phyloP scores from a whole-genome alignment of 208 protist species.

The Wallacemonas rigidus region DNA sequence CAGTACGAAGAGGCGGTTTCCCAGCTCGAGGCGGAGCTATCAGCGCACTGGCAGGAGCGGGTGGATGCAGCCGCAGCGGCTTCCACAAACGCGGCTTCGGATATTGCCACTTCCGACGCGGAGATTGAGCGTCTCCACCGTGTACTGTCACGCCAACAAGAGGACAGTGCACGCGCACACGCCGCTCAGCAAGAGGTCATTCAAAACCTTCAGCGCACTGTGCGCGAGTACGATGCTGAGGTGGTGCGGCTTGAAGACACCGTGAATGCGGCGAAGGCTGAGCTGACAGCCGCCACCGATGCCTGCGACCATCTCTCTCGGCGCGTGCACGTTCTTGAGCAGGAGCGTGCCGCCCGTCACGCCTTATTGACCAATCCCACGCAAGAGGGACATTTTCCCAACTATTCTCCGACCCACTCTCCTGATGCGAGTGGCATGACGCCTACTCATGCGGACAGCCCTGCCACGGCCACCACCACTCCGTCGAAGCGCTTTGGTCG shows the following conservation, averaged over 20 bases:
- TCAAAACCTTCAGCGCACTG: constrained; percentile 11
- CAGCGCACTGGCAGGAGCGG: constrained; percentile 12
- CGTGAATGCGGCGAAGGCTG: constrained; percentile 8
- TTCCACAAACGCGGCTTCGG: constrained; percentile 15
- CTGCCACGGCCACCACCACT: constrained; percentile 5
- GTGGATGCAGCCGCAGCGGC: constrained; percentile 19
- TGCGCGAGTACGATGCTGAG: constrained; percentile 15
- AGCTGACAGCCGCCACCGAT: constrained; percentile 15
- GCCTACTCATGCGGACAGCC: neutral
- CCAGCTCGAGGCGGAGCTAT: neutral
- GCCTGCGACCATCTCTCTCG: neutral
- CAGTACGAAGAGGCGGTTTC: neutral
- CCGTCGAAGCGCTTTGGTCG: constrained; percentile 16
- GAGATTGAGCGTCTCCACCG: constrained; percentile 9
- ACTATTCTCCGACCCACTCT: neutral
- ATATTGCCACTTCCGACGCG: neutral
- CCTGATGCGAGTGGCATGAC: neutral
- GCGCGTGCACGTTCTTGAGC: constrained; percentile 17
- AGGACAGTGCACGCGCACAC: neutral
- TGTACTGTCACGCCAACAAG: neutral
- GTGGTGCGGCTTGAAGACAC: constrained; percentile 26
- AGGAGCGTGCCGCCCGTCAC: constrained; percentile 8
- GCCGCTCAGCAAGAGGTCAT: constrained; percentile 16
- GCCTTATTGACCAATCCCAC: neutral
- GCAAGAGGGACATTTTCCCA: too few relatives aligned